phyloP scores from a whole-genome alignment of 257 asterid species.

The Nicotiana sylvestris region DNA sequence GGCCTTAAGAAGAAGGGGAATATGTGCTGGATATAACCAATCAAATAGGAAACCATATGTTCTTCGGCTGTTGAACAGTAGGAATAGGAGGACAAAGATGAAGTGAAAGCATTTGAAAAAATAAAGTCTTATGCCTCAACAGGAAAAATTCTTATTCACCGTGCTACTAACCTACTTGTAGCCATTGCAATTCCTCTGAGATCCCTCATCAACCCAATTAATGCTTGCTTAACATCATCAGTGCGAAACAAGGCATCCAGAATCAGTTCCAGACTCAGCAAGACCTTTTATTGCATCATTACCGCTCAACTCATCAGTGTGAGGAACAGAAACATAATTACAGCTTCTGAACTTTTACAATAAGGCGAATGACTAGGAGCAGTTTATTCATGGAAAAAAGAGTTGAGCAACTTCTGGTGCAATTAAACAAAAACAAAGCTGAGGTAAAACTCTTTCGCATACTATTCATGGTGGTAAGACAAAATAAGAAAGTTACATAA shows the following conservation, averaged over 20 bases:
- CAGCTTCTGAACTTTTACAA: not conserved
- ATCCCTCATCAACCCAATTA: conserved; percentile 97
- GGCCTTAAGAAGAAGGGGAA: conserved; percentile 82
- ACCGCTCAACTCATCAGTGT: conserved; percentile 14
- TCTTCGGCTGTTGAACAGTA: conserved; percentile 56
- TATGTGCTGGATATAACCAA: conserved; percentile 96
- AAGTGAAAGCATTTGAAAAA: not conserved
- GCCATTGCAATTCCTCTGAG: conserved; percentile 96
- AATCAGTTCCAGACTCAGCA: conserved; percentile 66
- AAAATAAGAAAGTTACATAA: not conserved
- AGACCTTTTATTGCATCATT: conserved; percentile 42
- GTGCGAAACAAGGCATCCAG: conserved; percentile 81
- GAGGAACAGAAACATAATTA: conserved; percentile 11
- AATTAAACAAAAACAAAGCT: not conserved
- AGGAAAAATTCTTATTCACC: not conserved
- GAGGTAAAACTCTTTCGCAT: not conserved
- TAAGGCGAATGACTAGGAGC: not conserved
- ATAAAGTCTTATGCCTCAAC: not conserved
- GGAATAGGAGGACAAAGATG: conserved; percentile 25
- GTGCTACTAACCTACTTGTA: conserved; percentile 59
- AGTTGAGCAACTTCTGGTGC: not conserved
- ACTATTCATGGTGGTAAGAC: conserved; percentile 11
- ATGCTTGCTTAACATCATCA: conserved; percentile 77
- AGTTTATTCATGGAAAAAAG: not conserved
- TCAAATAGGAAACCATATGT: conserved; percentile 88